Evolutionary conservation across 106 monocot species (phyloP), one percentile per base, ranked within the genome.

Genomic region (Phalaenopsis aphrodite): DNA sequence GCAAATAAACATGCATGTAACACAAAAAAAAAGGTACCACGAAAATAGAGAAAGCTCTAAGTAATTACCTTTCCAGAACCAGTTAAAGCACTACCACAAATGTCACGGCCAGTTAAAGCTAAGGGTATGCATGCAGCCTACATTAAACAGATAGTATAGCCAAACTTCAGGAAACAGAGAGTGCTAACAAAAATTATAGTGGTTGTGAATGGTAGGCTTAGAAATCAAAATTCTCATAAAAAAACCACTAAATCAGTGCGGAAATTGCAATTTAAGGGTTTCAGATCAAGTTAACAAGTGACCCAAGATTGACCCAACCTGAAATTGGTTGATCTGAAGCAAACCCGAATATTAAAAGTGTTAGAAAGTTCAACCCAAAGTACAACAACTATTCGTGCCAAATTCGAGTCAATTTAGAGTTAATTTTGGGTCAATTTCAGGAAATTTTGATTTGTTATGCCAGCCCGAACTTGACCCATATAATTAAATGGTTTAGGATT

Each of bases 101-200:
- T 90, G 82, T 98, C 98, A 81, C 98, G 92, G 23, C 98, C 98
- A 82, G 86, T 85, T 79, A 98, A 83, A 68, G 98, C 98, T 75
- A 98, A 86, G 8, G 98, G 98, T 91, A 98, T 91, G 78, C 98
- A 98, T 55, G 98, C 98, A 42, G 98, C 90, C 98, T 98, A 69
- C 42, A 84, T 55, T 38, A 89, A 78, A 24, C 8, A 64, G 45
- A 68, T 58, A 17, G 36, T 5, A 46, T 58, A 42, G 8, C 42
- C 19, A 48, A 23, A 11, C 39, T 15, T 55, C 30, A 77, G 37
- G 11, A 30, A 45, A 49, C 6, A 43, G 10, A 49, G 10, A 30
- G 19, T 48, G 30, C 9, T 36, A 11, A 76, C 30, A 49, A 47
- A 5, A 49, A 76, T 49, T 23, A 24, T 49, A 49, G 49, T 76